Evolutionary conservation across 2,329 filamentous ascomycete species (phyloP), one percentile per base, ranked within the genome.

Genomic region (Colletotrichum euphorbiae): DNA sequence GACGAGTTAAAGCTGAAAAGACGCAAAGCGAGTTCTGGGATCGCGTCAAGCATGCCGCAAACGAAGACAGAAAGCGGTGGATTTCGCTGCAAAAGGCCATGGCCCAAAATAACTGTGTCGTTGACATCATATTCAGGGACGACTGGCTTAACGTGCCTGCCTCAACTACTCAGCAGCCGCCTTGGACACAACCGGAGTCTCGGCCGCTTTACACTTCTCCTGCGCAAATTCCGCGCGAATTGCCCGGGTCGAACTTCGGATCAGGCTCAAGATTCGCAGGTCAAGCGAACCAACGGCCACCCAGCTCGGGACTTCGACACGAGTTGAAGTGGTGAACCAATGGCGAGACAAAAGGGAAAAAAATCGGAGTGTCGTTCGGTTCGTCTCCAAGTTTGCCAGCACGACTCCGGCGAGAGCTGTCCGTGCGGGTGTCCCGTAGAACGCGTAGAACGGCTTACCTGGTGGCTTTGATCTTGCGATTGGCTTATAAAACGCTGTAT

Each of bases 11-110:
- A 42, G 31, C 28, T 31, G 15, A 17, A n/a, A 3, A 45, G 40
- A 19, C 31, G 45, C 8, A 67, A 67, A 9, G 5, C 6, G 67
- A 67, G 7, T 70, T 70, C 28, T 69, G 66, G 69, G 48, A 56
- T 12, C 40, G 55, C 8, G 55, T 61, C 21, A 9, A 9, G 4
- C n/a, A 31, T 7, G 51, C 52, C 9, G 63, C 67, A 13, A 13
- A 51, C 6, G 31, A 17, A 4, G 61, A 70, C 50, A 69, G 56
- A 33, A n/a, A 36, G 12, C 59, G n/a, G 15, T 70, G 69, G 69
- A 46, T 11, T 12, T 40, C 43, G 12, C 40, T 70, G 7, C 69
- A 70, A 33, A 24, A 65, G 36, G 48, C 60, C 21, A 70, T 70
- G 65, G 65, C 69, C 24, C 43, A 43, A 51, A 43, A 62, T 17